Percentiles rank a stretch among this genome's conserved stretches.
phyloP scores from a whole-genome alignment of 345 rosid species.

The Heritiera littoralis region DNA sequence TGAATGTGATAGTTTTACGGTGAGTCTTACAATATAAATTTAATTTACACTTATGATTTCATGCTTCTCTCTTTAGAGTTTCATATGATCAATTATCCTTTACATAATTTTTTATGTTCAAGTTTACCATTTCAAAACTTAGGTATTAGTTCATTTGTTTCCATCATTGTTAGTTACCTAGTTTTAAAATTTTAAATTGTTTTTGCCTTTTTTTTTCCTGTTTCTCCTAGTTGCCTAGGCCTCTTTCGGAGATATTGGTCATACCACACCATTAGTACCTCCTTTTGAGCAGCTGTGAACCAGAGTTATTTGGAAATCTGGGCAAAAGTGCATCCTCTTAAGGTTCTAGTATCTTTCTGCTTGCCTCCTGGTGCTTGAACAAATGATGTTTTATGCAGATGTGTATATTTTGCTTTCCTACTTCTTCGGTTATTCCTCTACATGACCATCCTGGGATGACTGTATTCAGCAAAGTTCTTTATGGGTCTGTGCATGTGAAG shows the following conservation, averaged over 20 bases:
- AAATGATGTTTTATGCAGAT: conserved; percentile 56
- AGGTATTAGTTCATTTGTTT: neutral
- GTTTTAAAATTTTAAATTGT: neutral
- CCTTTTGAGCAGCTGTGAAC: neutral
- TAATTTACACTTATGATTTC: neutral
- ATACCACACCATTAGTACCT: neutral
- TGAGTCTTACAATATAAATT: conserved; percentile 25
- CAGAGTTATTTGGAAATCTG: neutral
- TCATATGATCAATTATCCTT: neutral
- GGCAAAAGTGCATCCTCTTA: neutral
- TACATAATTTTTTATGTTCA: neutral
- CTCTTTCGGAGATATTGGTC: neutral
- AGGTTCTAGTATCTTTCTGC: neutral
- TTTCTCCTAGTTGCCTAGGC: neutral
- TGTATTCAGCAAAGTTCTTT: conserved; percentile 88
- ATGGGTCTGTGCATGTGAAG: conserved; percentile 91
- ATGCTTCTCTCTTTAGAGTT: neutral
- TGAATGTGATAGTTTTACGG: conserved; percentile 76
- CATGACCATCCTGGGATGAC: conserved; percentile 98
- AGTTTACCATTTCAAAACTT: neutral
- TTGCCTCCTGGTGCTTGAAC: neutral
- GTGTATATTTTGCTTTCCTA: conserved; percentile 94
- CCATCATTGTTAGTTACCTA: neutral
- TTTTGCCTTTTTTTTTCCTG: too few species aligned
- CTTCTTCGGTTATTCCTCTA: conserved; percentile 88